These are phyloP conservation scores for Collybiopsis confluens DNA, from an alignment of 768 basidiomycete genomes.

Conservation along the genomic window DNA sequence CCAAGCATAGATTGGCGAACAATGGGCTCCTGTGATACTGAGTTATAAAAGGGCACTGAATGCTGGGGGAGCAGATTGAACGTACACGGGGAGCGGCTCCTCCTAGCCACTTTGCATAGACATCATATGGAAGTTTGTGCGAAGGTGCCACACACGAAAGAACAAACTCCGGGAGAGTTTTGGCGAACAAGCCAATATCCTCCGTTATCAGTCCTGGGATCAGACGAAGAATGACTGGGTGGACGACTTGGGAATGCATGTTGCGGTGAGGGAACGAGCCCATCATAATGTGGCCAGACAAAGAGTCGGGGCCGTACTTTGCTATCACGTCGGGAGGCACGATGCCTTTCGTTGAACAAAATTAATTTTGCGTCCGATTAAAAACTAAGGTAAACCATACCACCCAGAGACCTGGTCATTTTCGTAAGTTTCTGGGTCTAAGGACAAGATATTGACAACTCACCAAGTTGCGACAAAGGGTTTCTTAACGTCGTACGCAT, in stretches of 20 bases:
- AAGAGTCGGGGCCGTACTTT: neutral
- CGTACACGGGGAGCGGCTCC: slow-evolving; percentile 1
- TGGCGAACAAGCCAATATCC: neutral
- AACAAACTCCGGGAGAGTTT: neutral
- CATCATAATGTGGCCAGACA: slow-evolving; percentile 5
- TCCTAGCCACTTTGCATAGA: slow-evolving; percentile 3
- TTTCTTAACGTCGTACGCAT: slow-evolving; percentile 12
- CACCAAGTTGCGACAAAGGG: slow-evolving; percentile 18
- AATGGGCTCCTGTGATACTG: neutral
- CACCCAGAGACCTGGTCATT: neutral
- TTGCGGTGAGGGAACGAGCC: slow-evolving; percentile 5
- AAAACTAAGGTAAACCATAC: neutral
- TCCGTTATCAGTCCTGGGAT: slow-evolving; percentile 3
- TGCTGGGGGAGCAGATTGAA: neutral
- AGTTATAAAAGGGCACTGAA: too few relatives aligned
- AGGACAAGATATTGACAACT: neutral
- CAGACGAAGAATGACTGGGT: slow-evolving; percentile 1
- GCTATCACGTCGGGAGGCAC: slow-evolving; percentile 4
- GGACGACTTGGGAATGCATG: slow-evolving; percentile 5
- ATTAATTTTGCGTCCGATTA: too few relatives aligned
- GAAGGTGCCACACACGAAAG: neutral
- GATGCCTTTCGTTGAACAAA: too few relatives aligned
- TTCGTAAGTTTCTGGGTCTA: neutral
- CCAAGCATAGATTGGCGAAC: slow-evolving; percentile 5
- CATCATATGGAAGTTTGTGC: slow-evolving; percentile 3